Base-by-base conservation (phyloP, 768 basidiomycete species). In the Leccinum barrowsii region DNA sequence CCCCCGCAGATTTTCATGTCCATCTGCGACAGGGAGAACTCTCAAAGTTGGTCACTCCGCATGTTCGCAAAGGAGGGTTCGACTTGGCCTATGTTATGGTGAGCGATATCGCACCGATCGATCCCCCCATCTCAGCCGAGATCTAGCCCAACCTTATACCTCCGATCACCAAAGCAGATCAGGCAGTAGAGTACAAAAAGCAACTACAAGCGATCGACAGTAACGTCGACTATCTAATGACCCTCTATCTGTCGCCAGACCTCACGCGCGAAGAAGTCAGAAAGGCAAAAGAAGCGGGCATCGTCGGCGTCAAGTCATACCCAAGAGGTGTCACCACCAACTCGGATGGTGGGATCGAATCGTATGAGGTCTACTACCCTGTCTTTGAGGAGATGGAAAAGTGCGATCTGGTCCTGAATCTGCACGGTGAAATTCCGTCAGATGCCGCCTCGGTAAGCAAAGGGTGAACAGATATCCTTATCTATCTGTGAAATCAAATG, bases 341-440 rank as follows among this genome's bases (percentile, higher is more conserved):
- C 73, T 95, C 92, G 12, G 92, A 94, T 58, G 87, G 91, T 34
- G 97, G 97, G 7, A 96, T 98, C 63, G 96, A 98, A 72, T 92
- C 92, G 13, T 98, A 98, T 65, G 90, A 91, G 65, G 80, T 83
- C 1, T 99, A 96, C 71, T 97, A 98, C 73, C 88, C 90, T 19
- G 84, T 97, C 32, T 98, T 99, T 70, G 85, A 85, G 65, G 90
- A 86, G 37, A 98, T 98, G 95, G 86, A 98, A 75, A 86, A 91
- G 67, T 87, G 85, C 26, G 91, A 86, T 68, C 88, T 99, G 85
- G 94, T 98, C 19, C 81, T 99, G 46, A 98, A 98, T 75, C 80
- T 99, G 35, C 97, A 99, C 64, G 97, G 97, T 21, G 97, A 99
- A 76, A 84, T 98, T 21, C 95, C 97, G 11, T 95, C 94, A n/a